Evolutionary conservation across 164 flowering plant genomes (phyloP).

Genomic region (Nelumbo lutea): DNA sequence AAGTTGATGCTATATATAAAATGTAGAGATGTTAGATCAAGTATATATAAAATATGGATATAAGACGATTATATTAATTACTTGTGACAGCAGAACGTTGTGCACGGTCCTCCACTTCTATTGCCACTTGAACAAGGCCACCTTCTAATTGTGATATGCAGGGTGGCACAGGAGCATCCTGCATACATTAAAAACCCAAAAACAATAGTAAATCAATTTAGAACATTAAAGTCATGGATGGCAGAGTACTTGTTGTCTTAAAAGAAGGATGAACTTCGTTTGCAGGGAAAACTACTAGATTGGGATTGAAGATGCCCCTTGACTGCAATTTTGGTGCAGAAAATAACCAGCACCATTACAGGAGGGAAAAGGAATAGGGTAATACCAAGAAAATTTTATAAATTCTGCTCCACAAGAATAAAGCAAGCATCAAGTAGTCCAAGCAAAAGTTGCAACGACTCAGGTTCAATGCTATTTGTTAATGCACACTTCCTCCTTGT

Average conservation of each 20-base stretch:
- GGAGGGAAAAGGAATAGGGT: no score
- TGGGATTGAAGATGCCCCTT: background rate
- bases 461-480: no score
- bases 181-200: conserved; percentile 3
- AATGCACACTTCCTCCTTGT: no score
- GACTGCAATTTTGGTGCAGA: background rate
- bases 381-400: no score
- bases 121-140: conserved; percentile 98
- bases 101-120: conserved; percentile 98
- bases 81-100: conserved; percentile 97
- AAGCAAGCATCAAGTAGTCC: no score
- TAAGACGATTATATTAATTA: conserved; percentile 20
- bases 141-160: conserved; percentile 97
- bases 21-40: background rate
- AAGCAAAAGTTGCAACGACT: no score
- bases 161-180: conserved; percentile 99
- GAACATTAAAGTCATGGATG: background rate
- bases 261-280: background rate
- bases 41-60: background rate
- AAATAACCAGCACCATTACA: background rate
- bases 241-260: background rate
- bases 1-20: background rate
- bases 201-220: background rate
- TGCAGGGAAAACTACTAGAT: no score
- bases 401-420: no score